Evolutionary conservation across 2,329 filamentous ascomycete genomes (phyloP), one percentile per base, ranked within the genome.

Genomic region (Monosporascus sp.): DNA sequence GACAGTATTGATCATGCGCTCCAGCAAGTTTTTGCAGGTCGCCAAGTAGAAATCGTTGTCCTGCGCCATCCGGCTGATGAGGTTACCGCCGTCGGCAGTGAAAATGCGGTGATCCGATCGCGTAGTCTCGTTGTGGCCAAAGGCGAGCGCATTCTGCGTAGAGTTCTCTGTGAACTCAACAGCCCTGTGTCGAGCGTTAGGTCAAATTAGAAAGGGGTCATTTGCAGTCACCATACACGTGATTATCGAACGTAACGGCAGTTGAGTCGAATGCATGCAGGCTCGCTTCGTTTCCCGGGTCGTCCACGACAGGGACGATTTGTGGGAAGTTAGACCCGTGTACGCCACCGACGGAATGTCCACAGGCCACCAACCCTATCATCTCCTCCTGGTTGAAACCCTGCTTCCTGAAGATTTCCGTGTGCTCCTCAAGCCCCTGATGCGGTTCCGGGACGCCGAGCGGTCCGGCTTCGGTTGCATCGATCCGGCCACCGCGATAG

Each of bases 101-200:
- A 59, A 66, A n/a, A 66, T 46, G 9, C 65, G 58, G 7, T 63
- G 58, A 47, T 67, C 65, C 1, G 65, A 66, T n/a, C 60, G 59
- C 48, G 59, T 62, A 1, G 52, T 60, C 46, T 59, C 60, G 50
- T 66, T 66, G 50, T 51, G 63, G 49, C 63, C 63, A 9, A 58
- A 62, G 9, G 62, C 64, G 3, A 65, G 57, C 18, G 63, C 9
- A 53, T 65, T 7, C 53, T 46, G 43, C 54, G 50, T 65, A 61
- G 46, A 65, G 55, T 44, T 66, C 65, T 54, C 65, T 60, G 18
- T 55, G 54, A 14, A 65, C 60, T 24, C 43, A 14, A 25, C 24
- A 9, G 43, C 43, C n/a, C 43, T 46, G 24, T 5, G 14, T 27
- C 15, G 43, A 14, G 14, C 22, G 43, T 46, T 24, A 46, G 24